A percentile compares a stretch with the other conserved stretches of the same genome.
phyloP scores from a whole-genome alignment of 768 basidiomycete species.

The Paxillus rubicundulus region DNA sequence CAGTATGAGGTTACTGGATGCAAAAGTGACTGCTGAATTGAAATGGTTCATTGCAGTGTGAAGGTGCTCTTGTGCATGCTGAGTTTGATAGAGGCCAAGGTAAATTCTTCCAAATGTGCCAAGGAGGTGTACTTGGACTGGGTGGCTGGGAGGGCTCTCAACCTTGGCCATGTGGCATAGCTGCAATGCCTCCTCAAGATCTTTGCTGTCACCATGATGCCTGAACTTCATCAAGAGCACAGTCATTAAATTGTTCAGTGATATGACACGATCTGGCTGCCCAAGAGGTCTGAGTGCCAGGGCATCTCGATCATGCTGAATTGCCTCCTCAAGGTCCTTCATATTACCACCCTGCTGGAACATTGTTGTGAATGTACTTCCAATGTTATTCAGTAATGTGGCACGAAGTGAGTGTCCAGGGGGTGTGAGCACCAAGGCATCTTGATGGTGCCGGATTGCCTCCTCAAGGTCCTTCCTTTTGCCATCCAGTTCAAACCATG shows the following conservation, averaged over 20 bases:
- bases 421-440: conserved; percentile 2
- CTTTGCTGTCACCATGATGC: too few species aligned
- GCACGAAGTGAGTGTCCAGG: conserved; percentile 1
- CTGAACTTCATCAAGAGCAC: too few species aligned
- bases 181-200: too few species aligned
- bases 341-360: conserved; percentile 11
- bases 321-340: conserved; percentile 14
- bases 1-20: too few species aligned
- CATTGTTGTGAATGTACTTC: conserved; percentile 4
- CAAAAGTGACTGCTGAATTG: background rate
- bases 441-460: conserved; percentile 8
- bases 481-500: conserved; percentile 10
- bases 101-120: too few species aligned
- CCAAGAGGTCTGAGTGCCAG: too few species aligned
- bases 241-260: too few species aligned
- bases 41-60: background rate
- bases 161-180: too few species aligned
- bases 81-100: background rate
- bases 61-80: background rate
- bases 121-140: too few species aligned
- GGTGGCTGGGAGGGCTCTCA: too few species aligned
- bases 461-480: conserved; percentile 14
- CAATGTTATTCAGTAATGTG: conserved; percentile 11
- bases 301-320: conserved; percentile 7
- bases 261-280: too few species aligned